Conservation (phyloP, 371 early-diverging fungal genomes). For the Rozella allomycis region DNA sequence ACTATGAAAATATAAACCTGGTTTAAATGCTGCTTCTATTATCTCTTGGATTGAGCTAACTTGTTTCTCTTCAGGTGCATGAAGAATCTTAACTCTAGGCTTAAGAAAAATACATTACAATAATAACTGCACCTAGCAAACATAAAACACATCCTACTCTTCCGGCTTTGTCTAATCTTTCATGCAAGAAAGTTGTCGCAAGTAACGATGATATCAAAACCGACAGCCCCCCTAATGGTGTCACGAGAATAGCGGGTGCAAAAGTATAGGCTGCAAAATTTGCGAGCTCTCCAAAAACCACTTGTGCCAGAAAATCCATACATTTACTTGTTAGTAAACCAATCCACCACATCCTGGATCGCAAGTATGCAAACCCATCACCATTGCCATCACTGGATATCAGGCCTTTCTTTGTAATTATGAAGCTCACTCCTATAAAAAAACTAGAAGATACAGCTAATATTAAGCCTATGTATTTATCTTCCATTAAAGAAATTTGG, state of each 20-base stretch:
- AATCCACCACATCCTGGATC: conserved; percentile 69
- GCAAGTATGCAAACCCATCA: conserved; percentile 32
- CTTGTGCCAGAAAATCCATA: conserved; percentile 9
- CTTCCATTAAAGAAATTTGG: no score
- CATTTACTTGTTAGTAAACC: conserved; percentile 62
- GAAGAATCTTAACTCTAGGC: conserved; percentile 43
- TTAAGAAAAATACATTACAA: no score
- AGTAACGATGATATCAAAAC: conserved; percentile 60
- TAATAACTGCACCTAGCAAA: conserved; percentile 61
- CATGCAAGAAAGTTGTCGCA: conserved; percentile 70
- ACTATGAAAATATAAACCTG: conserved; percentile 14
- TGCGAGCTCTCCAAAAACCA: conserved; percentile 69
- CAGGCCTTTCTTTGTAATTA: conserved; percentile 82
- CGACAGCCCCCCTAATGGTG: conserved; percentile 66
- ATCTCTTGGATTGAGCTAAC: conserved; percentile 61
- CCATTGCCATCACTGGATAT: conserved; percentile 13
- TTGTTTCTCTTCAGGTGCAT: conserved; percentile 62
- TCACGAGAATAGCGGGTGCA: conserved; percentile 75
- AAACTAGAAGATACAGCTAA: conserved; percentile 58
- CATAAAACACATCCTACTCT: conserved; percentile 76
- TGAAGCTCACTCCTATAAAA: conserved; percentile 73
- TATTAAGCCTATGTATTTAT: conserved; percentile 44
- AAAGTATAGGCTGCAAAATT: conserved; percentile 87
- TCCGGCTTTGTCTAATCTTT: conserved; percentile 55
- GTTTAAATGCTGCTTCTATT: conserved; percentile 42